phyloP scores from a whole-genome alignment of 2,329 filamentous ascomycete species.

The Didymella pomorum region DNA sequence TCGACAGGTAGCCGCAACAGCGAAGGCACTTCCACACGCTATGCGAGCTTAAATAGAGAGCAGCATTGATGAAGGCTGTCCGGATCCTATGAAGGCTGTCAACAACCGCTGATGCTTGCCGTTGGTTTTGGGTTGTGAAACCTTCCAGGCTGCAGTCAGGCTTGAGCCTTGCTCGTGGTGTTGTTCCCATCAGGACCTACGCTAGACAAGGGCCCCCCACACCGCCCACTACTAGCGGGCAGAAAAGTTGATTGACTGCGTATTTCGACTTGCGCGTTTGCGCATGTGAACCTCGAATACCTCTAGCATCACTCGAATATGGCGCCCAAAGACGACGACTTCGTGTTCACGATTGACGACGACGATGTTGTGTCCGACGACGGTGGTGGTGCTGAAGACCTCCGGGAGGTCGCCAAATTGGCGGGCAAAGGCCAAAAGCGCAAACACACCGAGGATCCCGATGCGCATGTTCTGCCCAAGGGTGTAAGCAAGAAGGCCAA shows the following conservation, averaged over 20 bases:
- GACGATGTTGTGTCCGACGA: slow-evolving; percentile 51
- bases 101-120: background rate
- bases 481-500: slow-evolving; percentile 46
- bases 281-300: background rate
- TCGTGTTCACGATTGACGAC: slow-evolving; percentile 52
- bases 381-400: slow-evolving; percentile 45
- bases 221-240: slow-evolving; percentile 15
- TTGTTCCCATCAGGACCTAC: background rate
- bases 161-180: background rate
- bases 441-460: slow-evolving; percentile 45
- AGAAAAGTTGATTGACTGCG: background rate
- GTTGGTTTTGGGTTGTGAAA: too few species aligned
- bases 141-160: too few species aligned
- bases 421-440: slow-evolving; percentile 49
- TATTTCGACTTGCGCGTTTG: background rate
- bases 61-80: background rate
- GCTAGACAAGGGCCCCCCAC: slow-evolving; percentile 9
- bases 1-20: background rate
- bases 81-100: background rate
- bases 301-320: slow-evolving; percentile 26
- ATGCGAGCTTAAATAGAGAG: background rate
- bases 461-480: slow-evolving; percentile 39
- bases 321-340: slow-evolving; percentile 50
- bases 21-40: too few species aligned
- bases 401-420: slow-evolving; percentile 37